Evolutionary conservation across 176 grass and related monocot species (phyloP).

Genomic region (sorghum (Sorghum bicolor)): DNA sequence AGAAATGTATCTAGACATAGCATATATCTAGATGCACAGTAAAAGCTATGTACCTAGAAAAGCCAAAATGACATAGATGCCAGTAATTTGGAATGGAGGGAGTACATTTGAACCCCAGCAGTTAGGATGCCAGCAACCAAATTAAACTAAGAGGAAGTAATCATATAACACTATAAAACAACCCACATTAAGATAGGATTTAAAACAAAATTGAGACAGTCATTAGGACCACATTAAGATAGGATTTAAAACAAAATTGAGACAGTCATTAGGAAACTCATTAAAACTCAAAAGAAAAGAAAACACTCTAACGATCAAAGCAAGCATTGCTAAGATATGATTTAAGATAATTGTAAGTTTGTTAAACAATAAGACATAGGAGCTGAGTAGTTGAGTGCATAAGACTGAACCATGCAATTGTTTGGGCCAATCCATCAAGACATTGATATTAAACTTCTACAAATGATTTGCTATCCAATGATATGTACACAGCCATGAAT

Average conservation of each 20-base stretch:
- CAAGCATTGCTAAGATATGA: background rate
- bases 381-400: background rate
- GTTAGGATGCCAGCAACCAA: background rate
- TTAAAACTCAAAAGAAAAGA: background rate
- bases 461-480: background rate
- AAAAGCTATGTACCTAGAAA: background rate
- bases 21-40: background rate
- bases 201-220: background rate
- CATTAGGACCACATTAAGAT: background rate
- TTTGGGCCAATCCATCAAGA: background rate
- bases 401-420: background rate
- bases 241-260: background rate
- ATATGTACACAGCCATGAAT: background rate
- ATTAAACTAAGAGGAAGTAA: background rate
- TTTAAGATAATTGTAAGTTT: background rate
- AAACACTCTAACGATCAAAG: background rate
- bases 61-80: background rate
- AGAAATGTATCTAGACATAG: background rate
- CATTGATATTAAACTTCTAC: background rate
- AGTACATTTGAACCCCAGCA: background rate
- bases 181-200: background rate
- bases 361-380: slow-evolving; percentile 2
- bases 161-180: background rate
- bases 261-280: too few relatives aligned
- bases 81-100: background rate